A percentile compares a stretch with the other conserved stretches of the same genome.
Conservation (phyloP, 345 rosid genomes). For the Populus pruinosa region DNA sequence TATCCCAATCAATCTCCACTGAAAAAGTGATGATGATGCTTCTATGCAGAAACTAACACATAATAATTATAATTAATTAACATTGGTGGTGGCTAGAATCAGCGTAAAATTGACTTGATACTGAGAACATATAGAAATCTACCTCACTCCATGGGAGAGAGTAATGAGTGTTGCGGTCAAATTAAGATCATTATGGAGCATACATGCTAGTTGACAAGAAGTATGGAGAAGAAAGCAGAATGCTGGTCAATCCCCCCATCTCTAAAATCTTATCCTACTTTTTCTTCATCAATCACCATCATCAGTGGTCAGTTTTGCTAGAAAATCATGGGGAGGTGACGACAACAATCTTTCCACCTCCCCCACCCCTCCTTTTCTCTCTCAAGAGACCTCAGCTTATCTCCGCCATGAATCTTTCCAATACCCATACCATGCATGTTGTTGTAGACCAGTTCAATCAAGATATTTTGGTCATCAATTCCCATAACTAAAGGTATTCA, state of each 20-base stretch:
- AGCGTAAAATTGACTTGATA: background rate
- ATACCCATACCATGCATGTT: background rate
- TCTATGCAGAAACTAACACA: background rate
- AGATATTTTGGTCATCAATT: background rate
- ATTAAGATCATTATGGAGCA: background rate
- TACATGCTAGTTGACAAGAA: slow-evolving; percentile 7
- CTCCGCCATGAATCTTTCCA: background rate
- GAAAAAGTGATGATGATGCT: background rate
- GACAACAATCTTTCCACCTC: slow-evolving; percentile 13
- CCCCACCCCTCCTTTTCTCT: background rate
- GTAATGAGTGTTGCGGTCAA: background rate
- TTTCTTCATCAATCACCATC: slow-evolving; percentile 5
- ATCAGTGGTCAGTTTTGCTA: background rate
- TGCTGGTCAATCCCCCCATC: slow-evolving; percentile 15
- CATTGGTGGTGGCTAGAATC: background rate
- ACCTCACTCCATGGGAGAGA: background rate
- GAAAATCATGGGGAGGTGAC: background rate
- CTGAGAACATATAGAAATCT: too few relatives aligned
- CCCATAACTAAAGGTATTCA: background rate
- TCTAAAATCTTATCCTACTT: slow-evolving; percentile 12
- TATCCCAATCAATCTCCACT: background rate
- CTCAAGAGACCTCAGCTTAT: background rate
- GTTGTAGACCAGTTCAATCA: background rate
- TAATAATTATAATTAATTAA: background rate
- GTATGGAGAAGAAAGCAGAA: slow-evolving; percentile 3